Conservation (phyloP, 768 basidiomycete species). For the Naganishia randhawae region DNA sequence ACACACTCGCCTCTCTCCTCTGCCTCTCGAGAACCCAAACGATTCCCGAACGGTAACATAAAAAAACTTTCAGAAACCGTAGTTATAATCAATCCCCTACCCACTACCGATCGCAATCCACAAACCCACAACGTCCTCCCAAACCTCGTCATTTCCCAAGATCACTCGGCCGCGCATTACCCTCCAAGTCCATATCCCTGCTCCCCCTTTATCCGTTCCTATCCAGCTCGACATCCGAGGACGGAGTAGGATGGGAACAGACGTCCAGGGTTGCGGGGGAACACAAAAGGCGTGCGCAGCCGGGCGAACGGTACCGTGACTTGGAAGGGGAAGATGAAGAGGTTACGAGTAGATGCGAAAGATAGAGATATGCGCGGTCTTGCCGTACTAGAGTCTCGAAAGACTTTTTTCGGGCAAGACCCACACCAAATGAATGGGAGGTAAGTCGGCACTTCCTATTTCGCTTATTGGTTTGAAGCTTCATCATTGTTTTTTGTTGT, state of each 20-base stretch:
- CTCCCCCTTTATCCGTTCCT: too few relatives aligned
- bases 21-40: too few relatives aligned
- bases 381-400: background rate
- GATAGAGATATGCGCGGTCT: background rate
- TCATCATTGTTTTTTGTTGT: conserved; percentile 10
- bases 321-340: background rate
- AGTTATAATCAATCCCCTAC: conserved; percentile 18
- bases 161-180: too few relatives aligned
- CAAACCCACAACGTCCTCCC: background rate
- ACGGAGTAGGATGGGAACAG: conserved; percentile 2
- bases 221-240: conserved; percentile 22
- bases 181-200: too few relatives aligned
- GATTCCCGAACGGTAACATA: background rate
- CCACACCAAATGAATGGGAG: background rate
- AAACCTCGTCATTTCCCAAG: conserved; percentile 8
- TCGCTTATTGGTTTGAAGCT: conserved; percentile 1
- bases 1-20: background rate
- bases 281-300: background rate
- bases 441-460: conserved; percentile 22
- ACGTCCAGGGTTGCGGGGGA: background rate
- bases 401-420: background rate
- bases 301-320: conserved; percentile 10
- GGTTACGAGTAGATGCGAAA: conserved; percentile 14
- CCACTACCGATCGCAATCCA: conserved; percentile 8
- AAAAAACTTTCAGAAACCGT: conserved; percentile 3